These are phyloP conservation scores for Pseudonitzschia multiseries DNA, from an alignment of 108 stramenopile species.

Conservation along the genomic window DNA sequence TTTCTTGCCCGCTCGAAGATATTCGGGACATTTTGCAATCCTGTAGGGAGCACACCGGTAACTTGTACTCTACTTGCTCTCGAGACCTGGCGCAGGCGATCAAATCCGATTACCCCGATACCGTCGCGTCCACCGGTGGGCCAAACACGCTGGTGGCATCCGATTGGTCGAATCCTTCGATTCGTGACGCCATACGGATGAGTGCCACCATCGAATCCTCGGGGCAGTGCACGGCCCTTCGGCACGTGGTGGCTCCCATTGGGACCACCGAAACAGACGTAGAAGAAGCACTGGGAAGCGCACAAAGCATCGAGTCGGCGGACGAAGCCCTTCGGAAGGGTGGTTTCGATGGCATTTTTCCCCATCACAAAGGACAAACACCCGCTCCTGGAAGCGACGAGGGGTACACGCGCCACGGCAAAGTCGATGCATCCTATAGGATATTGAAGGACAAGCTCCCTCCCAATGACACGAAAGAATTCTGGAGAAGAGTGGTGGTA, in stretches of 20 bases:
- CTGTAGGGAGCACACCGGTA: constrained; percentile 51
- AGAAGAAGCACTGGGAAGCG: constrained; percentile 45
- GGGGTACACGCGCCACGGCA: constrained; percentile 54
- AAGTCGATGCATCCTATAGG: constrained; percentile 61
- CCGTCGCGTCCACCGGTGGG: constrained; percentile 83
- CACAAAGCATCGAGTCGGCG: constrained; percentile 35
- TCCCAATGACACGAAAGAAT: constrained; percentile 56
- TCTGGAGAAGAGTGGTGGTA: constrained; percentile 82
- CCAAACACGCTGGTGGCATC: constrained; percentile 79
- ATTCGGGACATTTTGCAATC: constrained; percentile 64
- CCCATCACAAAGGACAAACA: constrained; percentile 49
- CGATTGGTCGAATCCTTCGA: constrained; percentile 47
- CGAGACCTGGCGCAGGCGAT: constrained; percentile 66
- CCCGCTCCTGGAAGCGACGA: constrained; percentile 30
- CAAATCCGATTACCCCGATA: constrained; percentile 64
- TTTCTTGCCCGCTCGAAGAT: constrained; percentile 68
- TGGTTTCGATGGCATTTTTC: constrained; percentile 73
- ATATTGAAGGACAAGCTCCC: constrained; percentile 45
- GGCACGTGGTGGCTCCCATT: constrained; percentile 71
- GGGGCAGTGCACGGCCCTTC: constrained; percentile 88
- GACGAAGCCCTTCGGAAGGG: constrained; percentile 45
- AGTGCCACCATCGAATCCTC: constrained; percentile 79
- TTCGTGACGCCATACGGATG: constrained; percentile 71
- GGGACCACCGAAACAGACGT: constrained; percentile 46
- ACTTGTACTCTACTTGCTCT: constrained; percentile 76